A percentile compares a stretch with the other conserved stretches of the same genome.
Evolutionary conservation across 371 early-diverging fungal genomes (phyloP).

Genomic region (Saksenaea oblongispora): DNA sequence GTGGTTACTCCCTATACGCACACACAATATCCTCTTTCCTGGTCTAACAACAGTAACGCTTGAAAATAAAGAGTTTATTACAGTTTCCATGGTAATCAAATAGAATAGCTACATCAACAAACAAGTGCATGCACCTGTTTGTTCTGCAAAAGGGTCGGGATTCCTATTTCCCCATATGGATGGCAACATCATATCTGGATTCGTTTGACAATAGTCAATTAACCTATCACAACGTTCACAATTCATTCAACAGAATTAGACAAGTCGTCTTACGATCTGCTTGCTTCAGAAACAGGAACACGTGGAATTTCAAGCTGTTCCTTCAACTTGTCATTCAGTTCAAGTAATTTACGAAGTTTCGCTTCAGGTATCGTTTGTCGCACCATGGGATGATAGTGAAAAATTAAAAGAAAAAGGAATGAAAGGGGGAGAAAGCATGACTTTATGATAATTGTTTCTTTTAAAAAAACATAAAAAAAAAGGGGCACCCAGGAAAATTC

Average conservation of each 20-base stretch:
- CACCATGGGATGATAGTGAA: background rate
- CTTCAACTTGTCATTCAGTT: slow-evolving; percentile 47
- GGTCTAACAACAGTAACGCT: no score
- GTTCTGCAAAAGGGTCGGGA: slow-evolving; percentile 50
- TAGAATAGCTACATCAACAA: slow-evolving; percentile 27
- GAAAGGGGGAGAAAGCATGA: background rate
- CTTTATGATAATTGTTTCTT: slow-evolving; percentile 1
- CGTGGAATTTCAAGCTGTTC: slow-evolving; percentile 50
- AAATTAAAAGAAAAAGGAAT: background rate
- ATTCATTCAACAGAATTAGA: background rate
- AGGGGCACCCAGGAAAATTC: background rate
- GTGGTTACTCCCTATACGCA: no score
- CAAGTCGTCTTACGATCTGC: background rate
- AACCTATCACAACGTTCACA: slow-evolving; percentile 17
- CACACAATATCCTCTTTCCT: no score
- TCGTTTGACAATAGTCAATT: slow-evolving; percentile 51
- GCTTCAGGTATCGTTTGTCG: slow-evolving; percentile 41
- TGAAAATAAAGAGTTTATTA: no score
- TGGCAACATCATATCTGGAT: slow-evolving; percentile 46
- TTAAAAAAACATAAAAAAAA: slow-evolving; percentile 5
- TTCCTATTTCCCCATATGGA: slow-evolving; percentile 45
- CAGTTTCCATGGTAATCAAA: no score
- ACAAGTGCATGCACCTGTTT: slow-evolving; percentile 44
- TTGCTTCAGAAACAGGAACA: slow-evolving; percentile 14
- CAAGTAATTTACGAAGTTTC: slow-evolving; percentile 44